Evolutionary conservation across 371 early-diverging fungal species (phyloP), one percentile per base, ranked within the genome.

Genomic region (Nosema granulosis): DNA sequence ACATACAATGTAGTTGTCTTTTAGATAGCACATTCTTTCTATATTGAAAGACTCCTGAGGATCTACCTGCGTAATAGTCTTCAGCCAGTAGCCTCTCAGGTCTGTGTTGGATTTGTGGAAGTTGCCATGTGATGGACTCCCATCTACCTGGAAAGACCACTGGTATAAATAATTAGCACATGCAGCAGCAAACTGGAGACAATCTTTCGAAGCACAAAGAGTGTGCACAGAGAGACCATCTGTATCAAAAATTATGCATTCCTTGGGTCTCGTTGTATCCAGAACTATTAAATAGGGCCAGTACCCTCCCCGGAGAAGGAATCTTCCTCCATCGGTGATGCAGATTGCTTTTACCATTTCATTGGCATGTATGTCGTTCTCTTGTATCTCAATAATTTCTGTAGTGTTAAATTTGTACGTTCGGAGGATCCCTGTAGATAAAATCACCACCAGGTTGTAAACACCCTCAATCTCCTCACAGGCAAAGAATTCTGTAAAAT

Each of bases 261-360:
- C 71, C 11, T 82, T 67, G 0, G 58, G 32, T 61, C 75, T 65
- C 29, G 77, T 56, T 29, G 66, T 71, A 65, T 86, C 84, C 52
- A 80, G 75, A 1, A 83, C 68, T 32, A 84, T 26, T 28, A 81
- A 59, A 77, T 82, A 86, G 1, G 83, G 82, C 83, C 80, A 84
- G 32, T 68, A 63, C n/a, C 86, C 86, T 4, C 79, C 81, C 12
- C 77, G 43, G 26, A 82, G 49, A 24, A 81, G 24, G 31, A 84
- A 75, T 51, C 83, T 62, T 69, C 82, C 83, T 13, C 83, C 86
- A 29, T 82, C 80, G 0, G 84, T 82, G 24, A 82, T 77, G 51
- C 82, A 83, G 54, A 83, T 80, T 6, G 78, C 78, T 49, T 80
- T 79, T 49, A 82, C 80, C 0, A 70, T 11, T 20, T 77, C 71